These are phyloP conservation scores for Penicillium silybi DNA, from an alignment of 495 filamentous ascomycete species.

Conservation along the genomic window DNA sequence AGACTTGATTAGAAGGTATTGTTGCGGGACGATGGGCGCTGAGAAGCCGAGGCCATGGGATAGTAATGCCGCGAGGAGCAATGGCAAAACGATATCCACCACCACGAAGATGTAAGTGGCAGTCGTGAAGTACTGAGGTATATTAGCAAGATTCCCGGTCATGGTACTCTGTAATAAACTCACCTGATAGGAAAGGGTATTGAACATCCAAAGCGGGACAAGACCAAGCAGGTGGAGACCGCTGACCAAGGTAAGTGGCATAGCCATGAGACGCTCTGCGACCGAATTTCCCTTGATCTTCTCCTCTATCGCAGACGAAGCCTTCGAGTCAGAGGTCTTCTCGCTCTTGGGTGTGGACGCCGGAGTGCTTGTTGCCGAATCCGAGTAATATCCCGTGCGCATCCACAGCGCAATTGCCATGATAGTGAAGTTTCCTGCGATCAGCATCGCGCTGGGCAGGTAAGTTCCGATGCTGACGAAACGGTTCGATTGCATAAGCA, in stretches of 20 bases:
- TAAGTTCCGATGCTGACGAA: constrained; percentile 99
- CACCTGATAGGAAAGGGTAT: constrained; percentile 64
- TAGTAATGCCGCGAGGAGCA: constrained; percentile 55
- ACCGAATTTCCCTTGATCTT: constrained; percentile 25
- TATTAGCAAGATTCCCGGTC: constrained; percentile 18
- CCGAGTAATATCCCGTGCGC: constrained; percentile 61
- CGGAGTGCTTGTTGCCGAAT: constrained; percentile 14
- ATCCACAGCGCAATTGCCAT: constrained; percentile 92
- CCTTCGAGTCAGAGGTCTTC: constrained; percentile 18
- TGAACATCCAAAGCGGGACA: constrained; percentile 83
- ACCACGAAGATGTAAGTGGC: constrained; percentile 48
- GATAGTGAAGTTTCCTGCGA: constrained; percentile 92
- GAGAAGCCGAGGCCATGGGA: constrained; percentile 44
- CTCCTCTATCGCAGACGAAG: constrained; percentile 10
- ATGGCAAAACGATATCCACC: constrained; percentile 54
- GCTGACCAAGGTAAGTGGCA: constrained; percentile 71
- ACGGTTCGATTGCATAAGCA: constrained; percentile 81
- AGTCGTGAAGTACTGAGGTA: constrained; percentile 49
- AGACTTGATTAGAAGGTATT: constrained; percentile 75
- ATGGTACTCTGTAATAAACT: constrained; percentile 22
- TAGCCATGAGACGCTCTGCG: constrained; percentile 69
- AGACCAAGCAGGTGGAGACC: constrained; percentile 72
- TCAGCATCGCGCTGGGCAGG: constrained; percentile 90
- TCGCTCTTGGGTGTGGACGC: constrained; percentile 18
- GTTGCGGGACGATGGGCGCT: constrained; percentile 54